Conservation (phyloP, 192 early-diverging fungal species). For the Entomortierella lignicola region DNA sequence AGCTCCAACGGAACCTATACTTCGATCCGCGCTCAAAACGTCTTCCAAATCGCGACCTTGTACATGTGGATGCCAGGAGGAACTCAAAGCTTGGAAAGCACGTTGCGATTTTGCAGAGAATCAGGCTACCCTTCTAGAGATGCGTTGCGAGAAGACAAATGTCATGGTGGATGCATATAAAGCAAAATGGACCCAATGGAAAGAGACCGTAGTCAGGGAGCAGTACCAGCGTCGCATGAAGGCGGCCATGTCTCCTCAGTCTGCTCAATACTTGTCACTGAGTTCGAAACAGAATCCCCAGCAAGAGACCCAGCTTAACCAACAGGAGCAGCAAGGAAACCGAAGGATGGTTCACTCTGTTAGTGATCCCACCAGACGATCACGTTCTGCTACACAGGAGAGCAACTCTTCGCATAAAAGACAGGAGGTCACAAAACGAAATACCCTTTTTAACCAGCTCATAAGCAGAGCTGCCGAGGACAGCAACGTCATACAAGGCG, state of each 20-base stretch:
- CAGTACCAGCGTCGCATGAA: slow-evolving; percentile 34
- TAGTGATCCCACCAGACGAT: not conserved
- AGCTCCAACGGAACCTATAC: not conserved
- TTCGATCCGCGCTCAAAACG: slow-evolving; percentile 18
- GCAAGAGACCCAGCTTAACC: not conserved
- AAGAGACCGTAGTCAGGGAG: not conserved
- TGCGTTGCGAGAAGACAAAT: slow-evolving; percentile 12
- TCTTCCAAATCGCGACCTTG: slow-evolving; percentile 3
- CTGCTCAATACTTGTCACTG: slow-evolving; percentile 7
- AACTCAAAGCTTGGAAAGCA: slow-evolving; percentile 17
- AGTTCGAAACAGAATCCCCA: not conserved
- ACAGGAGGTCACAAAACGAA: slow-evolving; percentile 13
- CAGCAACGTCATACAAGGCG: too few relatives aligned
- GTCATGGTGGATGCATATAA: slow-evolving; percentile 18
- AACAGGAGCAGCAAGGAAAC: not conserved
- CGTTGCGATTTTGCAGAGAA: slow-evolving; percentile 33
- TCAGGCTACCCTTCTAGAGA: slow-evolving; percentile 6
- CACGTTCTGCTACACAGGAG: slow-evolving; percentile 4
- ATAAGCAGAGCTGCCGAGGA: not conserved
- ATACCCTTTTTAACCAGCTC: slow-evolving; percentile 33
- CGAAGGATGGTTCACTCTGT: not conserved
- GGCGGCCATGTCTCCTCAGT: slow-evolving; percentile 17
- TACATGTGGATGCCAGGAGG: slow-evolving; percentile 33
- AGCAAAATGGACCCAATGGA: slow-evolving; percentile 34
- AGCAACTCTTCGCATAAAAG: slow-evolving; percentile 16